A percentile compares a stretch with the other conserved stretches of the same genome.
Conservation (phyloP, 179 eudicot species). For the Silene coronaria region DNA sequence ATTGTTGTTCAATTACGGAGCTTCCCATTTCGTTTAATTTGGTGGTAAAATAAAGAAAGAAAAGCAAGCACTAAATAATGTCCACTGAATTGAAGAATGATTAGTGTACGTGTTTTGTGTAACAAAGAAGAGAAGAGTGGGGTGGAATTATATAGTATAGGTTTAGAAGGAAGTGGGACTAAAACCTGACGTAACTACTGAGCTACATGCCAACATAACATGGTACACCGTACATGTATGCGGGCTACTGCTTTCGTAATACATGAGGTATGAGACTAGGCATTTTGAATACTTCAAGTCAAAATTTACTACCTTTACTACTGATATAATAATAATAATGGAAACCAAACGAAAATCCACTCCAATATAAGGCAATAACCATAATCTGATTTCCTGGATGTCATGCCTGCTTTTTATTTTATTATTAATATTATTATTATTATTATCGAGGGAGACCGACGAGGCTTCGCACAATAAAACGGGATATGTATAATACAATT, state of each 20-base stretch:
- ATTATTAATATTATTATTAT: no score
- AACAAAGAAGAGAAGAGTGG: not conserved
- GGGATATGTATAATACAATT: no score
- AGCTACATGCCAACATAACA: not conserved
- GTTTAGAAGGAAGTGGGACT: not conserved
- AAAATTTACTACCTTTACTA: not conserved
- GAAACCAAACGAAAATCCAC: no score
- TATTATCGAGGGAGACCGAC: no score
- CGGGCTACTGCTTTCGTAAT: not conserved
- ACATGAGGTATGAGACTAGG: not conserved
- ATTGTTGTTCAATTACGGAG: constrained; percentile 20
- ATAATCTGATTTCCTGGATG: no score
- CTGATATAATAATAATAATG: not conserved
- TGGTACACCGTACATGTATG: not conserved
- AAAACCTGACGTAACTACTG: not conserved
- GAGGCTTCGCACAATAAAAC: no score
- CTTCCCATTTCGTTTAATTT: constrained; percentile 2
- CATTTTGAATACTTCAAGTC: not conserved
- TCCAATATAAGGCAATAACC: no score
- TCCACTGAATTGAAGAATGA: not conserved
- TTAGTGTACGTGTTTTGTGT: not conserved
- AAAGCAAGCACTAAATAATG: no score
- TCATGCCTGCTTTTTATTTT: no score
- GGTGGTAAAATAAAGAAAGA: no score
- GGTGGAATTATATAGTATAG: constrained; percentile 11